Evolutionary conservation across 73 alveolate species (phyloP), one percentile per base, ranked within the genome.

Genomic region (Paramecium sexaurelia): DNA sequence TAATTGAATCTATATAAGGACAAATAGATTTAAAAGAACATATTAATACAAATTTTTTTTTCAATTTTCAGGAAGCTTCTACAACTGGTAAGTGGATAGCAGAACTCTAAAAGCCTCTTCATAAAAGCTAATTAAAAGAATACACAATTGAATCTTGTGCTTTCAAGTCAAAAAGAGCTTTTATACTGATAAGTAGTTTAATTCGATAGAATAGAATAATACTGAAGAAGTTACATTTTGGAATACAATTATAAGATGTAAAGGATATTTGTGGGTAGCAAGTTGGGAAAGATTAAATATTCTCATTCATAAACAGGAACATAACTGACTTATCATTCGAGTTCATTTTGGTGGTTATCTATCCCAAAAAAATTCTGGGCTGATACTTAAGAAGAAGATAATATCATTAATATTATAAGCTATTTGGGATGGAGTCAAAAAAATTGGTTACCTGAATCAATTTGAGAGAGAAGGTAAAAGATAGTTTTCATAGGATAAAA

Each of bases 101-200:
- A 10, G 92, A 93, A 83, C 55, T 92, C 55, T 71, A 85, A 37
- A 93, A 61, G 32, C 93, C 85, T 3, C 85, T 73, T 22, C 95
- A 93, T 91, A 83, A 92, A 22, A 85, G 95, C 4, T 94, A 93
- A 36, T 84, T 94, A 10, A 92, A 75, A 19, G 96, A 93, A 57
- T 93, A 93, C 55, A 91, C 91, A 40, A 93, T 93, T 27, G 57
- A 93, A 17, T 84, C 93, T 40, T 22, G 85, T 78, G 91, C 86
- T 26, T 93, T 84, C 75, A 66, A 85, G 40, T 78, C 93, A 55
- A 73, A 41, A 29, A 91, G 95, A 57, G 95, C 96, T 4, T 93
- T 93, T 92, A 93, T 78, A 92, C 94, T 8, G 57, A 15, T 20
- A 66, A 84, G 57, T 83, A 91, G 24, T 82, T 45, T 11, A 13